These are phyloP conservation scores for Trichophyton mentagrophytes DNA, from an alignment of 2,329 filamentous ascomycete species.

Conservation along the genomic window DNA sequence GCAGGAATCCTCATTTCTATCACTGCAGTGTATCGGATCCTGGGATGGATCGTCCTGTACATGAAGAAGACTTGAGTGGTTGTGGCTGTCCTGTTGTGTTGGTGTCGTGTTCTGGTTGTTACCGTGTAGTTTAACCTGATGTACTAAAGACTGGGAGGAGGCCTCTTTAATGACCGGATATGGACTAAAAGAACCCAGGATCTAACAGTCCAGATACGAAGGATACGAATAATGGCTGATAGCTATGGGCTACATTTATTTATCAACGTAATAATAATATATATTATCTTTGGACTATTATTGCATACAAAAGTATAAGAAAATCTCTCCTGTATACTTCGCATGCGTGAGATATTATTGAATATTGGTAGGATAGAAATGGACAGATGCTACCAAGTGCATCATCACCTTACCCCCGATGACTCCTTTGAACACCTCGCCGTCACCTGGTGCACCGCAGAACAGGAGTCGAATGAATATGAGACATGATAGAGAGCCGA, in stretches of 20 bases:
- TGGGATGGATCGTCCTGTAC: slow-evolving; percentile 51
- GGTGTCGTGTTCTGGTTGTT: neutral
- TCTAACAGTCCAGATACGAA: neutral
- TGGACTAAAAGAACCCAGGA: neutral
- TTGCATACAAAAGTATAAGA: too few relatives aligned
- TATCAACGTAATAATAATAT: too few relatives aligned
- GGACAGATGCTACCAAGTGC: neutral
- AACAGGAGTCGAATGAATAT: neutral
- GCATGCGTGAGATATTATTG: neutral
- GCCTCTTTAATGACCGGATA: neutral
- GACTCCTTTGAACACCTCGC: neutral
- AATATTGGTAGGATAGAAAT: neutral
- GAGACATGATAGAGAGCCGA: neutral
- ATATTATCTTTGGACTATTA: too few relatives aligned
- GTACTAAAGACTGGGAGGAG: neutral
- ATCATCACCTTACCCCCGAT: neutral
- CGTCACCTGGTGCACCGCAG: neutral
- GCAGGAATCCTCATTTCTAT: slow-evolving; percentile 69
- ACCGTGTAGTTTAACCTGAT: neutral
- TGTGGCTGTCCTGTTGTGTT: neutral
- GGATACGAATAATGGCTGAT: neutral
- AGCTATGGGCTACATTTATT: too few relatives aligned
- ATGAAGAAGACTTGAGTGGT: slow-evolving; percentile 18
- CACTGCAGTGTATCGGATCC: slow-evolving; percentile 56
- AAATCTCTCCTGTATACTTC: neutral